A percentile compares a stretch with the other conserved stretches of the same genome.
Evolutionary conservation across 2,329 filamentous ascomycete species (phyloP).

Genomic region (Colletotrichum abscissum): DNA sequence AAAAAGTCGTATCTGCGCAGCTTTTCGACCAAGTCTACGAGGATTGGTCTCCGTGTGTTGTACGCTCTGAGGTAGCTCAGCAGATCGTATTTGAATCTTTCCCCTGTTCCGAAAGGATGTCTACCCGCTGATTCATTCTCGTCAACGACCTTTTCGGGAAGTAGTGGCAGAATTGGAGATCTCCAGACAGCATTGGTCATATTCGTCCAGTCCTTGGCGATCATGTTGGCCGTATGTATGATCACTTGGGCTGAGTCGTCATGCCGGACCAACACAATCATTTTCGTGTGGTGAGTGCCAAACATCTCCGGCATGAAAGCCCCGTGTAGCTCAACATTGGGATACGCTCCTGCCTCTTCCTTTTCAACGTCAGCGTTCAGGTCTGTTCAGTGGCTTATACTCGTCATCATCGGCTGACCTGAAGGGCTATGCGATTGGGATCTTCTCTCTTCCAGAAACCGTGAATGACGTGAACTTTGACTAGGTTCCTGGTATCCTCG

Average conservation of each 20-base stretch:
- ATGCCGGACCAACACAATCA: constrained; percentile 84
- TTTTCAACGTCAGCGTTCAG: constrained; percentile 45
- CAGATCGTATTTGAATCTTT: constrained; percentile 80
- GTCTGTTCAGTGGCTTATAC: not conserved
- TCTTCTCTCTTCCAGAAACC: constrained; percentile 78
- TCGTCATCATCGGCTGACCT: constrained; percentile 56
- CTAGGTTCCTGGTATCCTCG: constrained; percentile 57
- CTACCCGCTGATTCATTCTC: not conserved
- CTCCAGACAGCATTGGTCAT: constrained; percentile 88
- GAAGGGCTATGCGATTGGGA: constrained; percentile 63
- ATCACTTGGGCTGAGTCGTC: constrained; percentile 82
- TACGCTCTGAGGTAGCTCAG: constrained; percentile 80
- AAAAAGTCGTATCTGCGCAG: constrained; percentile 77
- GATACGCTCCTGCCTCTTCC: constrained; percentile 69
- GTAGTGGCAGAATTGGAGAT: constrained; percentile 75
- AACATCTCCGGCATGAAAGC: constrained; percentile 87
- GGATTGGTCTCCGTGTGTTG: constrained; percentile 65
- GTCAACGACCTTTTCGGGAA: constrained; percentile 31
- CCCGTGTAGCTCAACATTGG: constrained; percentile 76
- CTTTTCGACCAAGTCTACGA: constrained; percentile 64
- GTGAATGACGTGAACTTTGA: constrained; percentile 68
- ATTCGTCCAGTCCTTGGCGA: constrained; percentile 86
- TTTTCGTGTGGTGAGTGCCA: constrained; percentile 88
- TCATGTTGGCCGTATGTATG: constrained; percentile 94
- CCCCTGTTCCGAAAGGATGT: constrained; percentile 53